Evolutionary conservation across 345 rosid species (phyloP).

Genomic region (Brassica rapa): DNA sequence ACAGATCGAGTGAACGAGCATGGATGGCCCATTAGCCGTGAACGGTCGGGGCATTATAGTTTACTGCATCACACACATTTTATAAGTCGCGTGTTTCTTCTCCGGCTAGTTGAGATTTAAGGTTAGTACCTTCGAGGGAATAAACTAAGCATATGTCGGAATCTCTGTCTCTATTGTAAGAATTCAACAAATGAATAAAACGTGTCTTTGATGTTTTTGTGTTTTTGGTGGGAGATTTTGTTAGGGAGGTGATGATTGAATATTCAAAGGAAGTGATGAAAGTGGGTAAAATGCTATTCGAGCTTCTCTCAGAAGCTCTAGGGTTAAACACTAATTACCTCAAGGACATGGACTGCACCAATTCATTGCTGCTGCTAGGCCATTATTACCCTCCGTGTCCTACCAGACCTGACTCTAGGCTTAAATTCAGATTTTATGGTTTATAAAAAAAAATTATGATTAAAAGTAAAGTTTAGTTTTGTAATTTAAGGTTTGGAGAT

Average conservation of each 20-base stretch:
- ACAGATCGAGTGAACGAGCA: too few species aligned
- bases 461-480: too few species aligned
- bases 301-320: constrained; percentile 59
- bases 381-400: constrained; percentile 67
- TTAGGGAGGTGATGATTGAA: constrained; percentile 46
- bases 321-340: constrained; percentile 48
- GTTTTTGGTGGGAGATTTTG: background rate
- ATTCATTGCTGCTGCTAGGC: constrained; percentile 42
- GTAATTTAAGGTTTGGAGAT: too few species aligned
- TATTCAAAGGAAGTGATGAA: constrained; percentile 48
- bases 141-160: background rate
- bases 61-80: constrained; percentile 16
- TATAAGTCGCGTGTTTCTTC: background rate
- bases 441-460: too few species aligned
- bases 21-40: too few species aligned
- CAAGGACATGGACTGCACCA: constrained; percentile 45
- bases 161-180: background rate
- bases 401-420: constrained; percentile 54
- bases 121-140: background rate
- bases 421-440: background rate
- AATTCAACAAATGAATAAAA: background rate
- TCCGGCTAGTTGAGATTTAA: background rate
- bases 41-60: too few species aligned
- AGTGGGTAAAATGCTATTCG: constrained; percentile 46
- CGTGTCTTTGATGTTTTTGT: background rate